Evolutionary conservation across 2,329 filamentous ascomycete species (phyloP).

Genomic region (Ceratocystis diversiconidia): DNA sequence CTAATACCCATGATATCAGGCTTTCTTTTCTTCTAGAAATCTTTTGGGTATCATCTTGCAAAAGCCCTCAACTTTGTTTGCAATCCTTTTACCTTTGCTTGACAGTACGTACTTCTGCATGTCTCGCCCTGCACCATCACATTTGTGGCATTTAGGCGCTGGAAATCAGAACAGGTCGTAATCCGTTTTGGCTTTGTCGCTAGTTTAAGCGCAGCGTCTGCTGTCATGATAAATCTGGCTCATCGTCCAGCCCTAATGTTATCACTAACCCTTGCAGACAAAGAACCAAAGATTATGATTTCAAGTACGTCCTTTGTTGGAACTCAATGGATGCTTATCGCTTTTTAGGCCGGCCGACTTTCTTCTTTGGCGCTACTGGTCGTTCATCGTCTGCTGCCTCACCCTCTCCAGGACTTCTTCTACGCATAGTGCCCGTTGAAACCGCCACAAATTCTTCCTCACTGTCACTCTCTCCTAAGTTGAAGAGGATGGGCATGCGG

Average conservation of each 20-base stretch:
- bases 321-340: constrained; percentile 22
- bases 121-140: not conserved
- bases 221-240: not conserved
- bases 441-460: constrained; percentile 71
- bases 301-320: not conserved
- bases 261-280: not conserved
- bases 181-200: not conserved
- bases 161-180: not conserved
- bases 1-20: not conserved
- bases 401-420: constrained; percentile 65
- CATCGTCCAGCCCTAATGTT: not conserved
- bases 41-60: not conserved
- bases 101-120: not conserved
- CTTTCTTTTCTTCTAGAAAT: not conserved
- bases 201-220: not conserved
- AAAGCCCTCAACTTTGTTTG: not conserved
- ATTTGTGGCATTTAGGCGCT: not conserved
- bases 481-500: constrained; percentile 82
- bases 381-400: constrained; percentile 42
- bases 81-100: not conserved
- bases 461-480: constrained; percentile 85
- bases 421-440: constrained; percentile 67
- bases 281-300: not conserved
- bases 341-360: constrained; percentile 31
- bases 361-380: constrained; percentile 29